Percentiles rank a stretch among this genome's conserved stretches.
These are phyloP conservation scores for Aspergillus neotritici DNA, from an alignment of 2,329 filamentous ascomycete species.

Conservation along the genomic window DNA sequence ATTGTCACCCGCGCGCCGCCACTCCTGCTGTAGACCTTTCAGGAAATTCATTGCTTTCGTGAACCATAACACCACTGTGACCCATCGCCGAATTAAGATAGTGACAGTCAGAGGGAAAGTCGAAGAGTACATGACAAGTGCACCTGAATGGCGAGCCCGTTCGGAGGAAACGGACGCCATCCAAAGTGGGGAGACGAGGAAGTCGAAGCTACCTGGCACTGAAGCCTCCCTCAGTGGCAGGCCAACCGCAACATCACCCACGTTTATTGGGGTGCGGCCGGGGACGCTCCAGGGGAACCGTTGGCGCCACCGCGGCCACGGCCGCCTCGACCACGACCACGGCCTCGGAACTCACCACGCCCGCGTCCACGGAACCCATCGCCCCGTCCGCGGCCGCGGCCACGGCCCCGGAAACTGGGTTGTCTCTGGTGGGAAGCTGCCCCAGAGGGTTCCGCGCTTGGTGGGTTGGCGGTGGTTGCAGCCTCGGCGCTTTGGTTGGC, in stretches of 20 bases:
- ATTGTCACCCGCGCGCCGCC: too few species aligned
- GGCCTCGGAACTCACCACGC: slow-evolving; percentile 32
- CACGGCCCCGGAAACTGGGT: slow-evolving; percentile 32
- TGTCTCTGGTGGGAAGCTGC: slow-evolving; percentile 33
- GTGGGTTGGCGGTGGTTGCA: slow-evolving; percentile 48
- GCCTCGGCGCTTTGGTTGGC: slow-evolving; percentile 79
- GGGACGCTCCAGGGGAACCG: slow-evolving; percentile 19
- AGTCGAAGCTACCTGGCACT: background rate
- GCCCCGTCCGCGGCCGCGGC: slow-evolving; percentile 33
- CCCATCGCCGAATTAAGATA: slow-evolving; percentile 17
- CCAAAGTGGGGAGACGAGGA: slow-evolving; percentile 1
- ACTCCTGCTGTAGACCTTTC: slow-evolving; percentile 16
- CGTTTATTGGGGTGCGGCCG: slow-evolving; percentile 13
- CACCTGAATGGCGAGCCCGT: too few species aligned
- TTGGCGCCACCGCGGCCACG: slow-evolving; percentile 26
- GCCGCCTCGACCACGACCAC: slow-evolving; percentile 28
- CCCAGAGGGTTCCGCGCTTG: slow-evolving; percentile 33
- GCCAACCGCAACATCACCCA: slow-evolving; percentile 1
- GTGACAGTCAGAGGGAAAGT: slow-evolving; percentile 13
- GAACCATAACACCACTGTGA: slow-evolving; percentile 31
- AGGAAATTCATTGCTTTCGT: slow-evolving; percentile 33
- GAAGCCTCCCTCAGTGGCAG: background rate
- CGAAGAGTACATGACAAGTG: background rate
- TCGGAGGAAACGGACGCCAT: background rate
- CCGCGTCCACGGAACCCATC: slow-evolving; percentile 35